A percentile compares a stretch with the other conserved stretches of the same genome.
These are phyloP conservation scores for Acephala macrosclerotiorum DNA, from an alignment of 2,329 filamentous ascomycete species.

Conservation along the genomic window DNA sequence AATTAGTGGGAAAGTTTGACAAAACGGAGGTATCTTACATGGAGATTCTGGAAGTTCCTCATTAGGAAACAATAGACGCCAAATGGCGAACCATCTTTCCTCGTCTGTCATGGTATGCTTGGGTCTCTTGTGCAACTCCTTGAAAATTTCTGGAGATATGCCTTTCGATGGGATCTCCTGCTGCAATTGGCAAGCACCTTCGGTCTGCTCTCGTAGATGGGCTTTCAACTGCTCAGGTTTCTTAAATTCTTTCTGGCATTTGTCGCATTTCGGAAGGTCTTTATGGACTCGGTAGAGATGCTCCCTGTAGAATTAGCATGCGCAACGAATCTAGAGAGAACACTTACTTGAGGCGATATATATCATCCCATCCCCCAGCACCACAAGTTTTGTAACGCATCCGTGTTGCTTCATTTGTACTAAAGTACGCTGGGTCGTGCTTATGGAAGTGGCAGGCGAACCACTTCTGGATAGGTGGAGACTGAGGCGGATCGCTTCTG, in stretches of 20 bases:
- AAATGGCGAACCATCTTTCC: background rate
- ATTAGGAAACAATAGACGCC: background rate
- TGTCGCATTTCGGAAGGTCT: background rate
- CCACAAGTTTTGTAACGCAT: background rate
- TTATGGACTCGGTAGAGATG: background rate
- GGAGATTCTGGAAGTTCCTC: background rate
- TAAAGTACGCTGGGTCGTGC: background rate
- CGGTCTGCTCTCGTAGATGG: background rate
- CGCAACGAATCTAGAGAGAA: background rate
- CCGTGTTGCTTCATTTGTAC: background rate
- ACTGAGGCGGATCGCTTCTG: background rate
- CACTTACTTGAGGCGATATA: conserved; percentile 3
- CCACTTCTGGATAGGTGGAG: background rate
- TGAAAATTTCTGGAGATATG: background rate
- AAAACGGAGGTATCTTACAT: background rate
- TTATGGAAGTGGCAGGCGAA: conserved; percentile 1
- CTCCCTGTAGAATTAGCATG: background rate
- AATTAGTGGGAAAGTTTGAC: background rate
- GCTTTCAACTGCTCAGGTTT: background rate
- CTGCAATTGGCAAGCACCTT: background rate
- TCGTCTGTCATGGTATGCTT: background rate
- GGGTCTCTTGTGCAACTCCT: background rate
- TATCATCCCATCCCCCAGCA: background rate
- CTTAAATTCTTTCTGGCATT: background rate
- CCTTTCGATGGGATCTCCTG: background rate